phyloP scores from a whole-genome alignment of 2,329 filamentous ascomycete genomes.

The Cercospora zeina region DNA sequence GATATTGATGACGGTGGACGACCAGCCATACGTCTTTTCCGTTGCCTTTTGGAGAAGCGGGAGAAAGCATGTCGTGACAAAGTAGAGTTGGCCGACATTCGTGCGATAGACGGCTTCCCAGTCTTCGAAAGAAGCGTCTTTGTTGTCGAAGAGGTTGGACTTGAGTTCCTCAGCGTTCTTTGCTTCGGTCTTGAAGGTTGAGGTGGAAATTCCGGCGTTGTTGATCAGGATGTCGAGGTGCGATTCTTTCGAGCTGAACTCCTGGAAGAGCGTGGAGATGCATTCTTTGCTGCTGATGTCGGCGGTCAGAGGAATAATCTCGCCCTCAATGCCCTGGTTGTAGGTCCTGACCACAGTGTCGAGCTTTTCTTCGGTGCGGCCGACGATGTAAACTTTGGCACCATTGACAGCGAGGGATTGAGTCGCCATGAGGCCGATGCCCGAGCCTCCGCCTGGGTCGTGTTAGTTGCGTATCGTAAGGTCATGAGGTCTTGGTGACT shows the following conservation, averaged over 20 bases:
- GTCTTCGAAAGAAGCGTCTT: conserved; percentile 45
- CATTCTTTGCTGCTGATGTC: conserved; percentile 49
- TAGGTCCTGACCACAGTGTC: conserved; percentile 49
- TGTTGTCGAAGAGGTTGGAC: conserved; percentile 49
- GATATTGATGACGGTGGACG: conserved; percentile 51
- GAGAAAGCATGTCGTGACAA: conserved; percentile 51
- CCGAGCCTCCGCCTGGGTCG: conserved; percentile 45
- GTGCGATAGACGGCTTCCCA: conserved; percentile 50
- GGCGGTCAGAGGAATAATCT: conserved; percentile 50
- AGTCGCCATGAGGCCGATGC: conserved; percentile 52
- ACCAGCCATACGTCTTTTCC: conserved; percentile 46
- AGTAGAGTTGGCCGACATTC: conserved; percentile 52
- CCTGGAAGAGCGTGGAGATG: conserved; percentile 46
- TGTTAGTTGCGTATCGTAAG: neutral
- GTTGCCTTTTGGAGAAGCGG: conserved; percentile 50
- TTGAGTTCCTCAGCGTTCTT: conserved; percentile 47
- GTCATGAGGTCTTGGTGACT: neutral
- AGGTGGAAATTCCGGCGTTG: conserved; percentile 50
- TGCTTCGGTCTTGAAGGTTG: conserved; percentile 44
- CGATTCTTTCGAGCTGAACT: conserved; percentile 48
- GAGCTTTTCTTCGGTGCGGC: conserved; percentile 52
- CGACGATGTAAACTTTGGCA: conserved; percentile 52
- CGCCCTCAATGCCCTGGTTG: conserved; percentile 47
- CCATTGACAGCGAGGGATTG: conserved; percentile 47
- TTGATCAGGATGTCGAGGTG: conserved; percentile 49